Conservation (phyloP, 352 stramenopile species). For the Phytopythium chamaehyphon region DNA sequence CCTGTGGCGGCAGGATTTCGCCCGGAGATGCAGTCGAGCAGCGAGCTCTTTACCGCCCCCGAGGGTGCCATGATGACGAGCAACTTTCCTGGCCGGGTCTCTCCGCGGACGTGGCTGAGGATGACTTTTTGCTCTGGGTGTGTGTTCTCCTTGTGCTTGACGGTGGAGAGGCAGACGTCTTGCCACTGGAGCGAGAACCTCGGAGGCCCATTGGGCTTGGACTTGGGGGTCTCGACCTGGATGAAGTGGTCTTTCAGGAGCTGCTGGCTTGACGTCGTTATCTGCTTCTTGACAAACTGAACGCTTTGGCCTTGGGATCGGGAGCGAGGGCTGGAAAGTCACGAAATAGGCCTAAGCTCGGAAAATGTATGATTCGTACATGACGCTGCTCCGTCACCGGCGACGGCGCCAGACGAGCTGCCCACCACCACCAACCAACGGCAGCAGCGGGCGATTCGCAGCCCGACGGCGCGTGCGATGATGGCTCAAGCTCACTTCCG, state of each 20-base stretch:
- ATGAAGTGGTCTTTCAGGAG: slow-evolving; percentile 7
- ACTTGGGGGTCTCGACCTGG: slow-evolving; percentile 10
- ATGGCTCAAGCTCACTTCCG: slow-evolving; percentile 7
- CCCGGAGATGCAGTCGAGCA: slow-evolving; percentile 49
- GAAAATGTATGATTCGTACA: no score
- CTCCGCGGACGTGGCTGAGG: slow-evolving; percentile 39
- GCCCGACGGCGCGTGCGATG: slow-evolving; percentile 14
- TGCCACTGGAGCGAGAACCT: slow-evolving; percentile 23
- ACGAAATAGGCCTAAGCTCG: no score
- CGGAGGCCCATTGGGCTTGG: slow-evolving; percentile 1
- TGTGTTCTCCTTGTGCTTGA: slow-evolving; percentile 19
- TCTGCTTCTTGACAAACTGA: no score
- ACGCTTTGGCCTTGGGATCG: no score
- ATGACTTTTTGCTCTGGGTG: slow-evolving; percentile 31
- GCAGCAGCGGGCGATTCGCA: slow-evolving; percentile 2
- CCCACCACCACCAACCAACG: background rate
- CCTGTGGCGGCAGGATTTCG: slow-evolving; percentile 27
- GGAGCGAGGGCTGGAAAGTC: no score
- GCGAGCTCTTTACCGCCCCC: slow-evolving; percentile 46
- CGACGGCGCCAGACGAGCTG: background rate
- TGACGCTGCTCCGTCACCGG: no score
- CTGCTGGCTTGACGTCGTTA: no score
- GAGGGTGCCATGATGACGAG: slow-evolving; percentile 63
- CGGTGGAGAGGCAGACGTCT: slow-evolving; percentile 16
- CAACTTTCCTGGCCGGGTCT: slow-evolving; percentile 29